Base-by-base conservation (phyloP, 1,284 basidiomycete species). In the Papiliotrema terrestris region DNA sequence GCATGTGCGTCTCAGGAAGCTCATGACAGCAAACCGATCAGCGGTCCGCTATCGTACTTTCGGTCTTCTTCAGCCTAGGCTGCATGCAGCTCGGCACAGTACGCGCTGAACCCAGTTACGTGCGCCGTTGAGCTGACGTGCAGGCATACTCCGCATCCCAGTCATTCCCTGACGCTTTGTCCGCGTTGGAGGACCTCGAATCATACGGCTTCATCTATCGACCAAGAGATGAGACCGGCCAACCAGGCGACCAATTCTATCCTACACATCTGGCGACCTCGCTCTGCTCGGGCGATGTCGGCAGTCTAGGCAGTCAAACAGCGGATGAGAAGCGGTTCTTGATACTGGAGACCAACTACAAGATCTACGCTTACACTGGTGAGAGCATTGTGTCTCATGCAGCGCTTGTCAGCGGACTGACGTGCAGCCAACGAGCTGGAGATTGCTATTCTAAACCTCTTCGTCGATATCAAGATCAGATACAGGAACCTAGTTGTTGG, bases 341-440 rank as follows among this genome's bases (percentile, higher is more conserved):
- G 63, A 88, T 98, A 65, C 82, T 99, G 37, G 96, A 99, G 79
- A 98, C 96, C 22, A 98, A 98, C 78, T 98, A 98, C 79, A 88
- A 94, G 60, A 80, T 98, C 55, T 99, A 98, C 75, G 96, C 96
- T 1, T 98, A 99, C 76, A 99, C 96, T 38, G 88, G 91, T 91
- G 75, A 61, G 78, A 61, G 78, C 67, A 35, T 4, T 49, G 9
- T 25, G 15, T 13, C 20, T 25, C 23, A 26, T 44, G 13, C 13
- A 29, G 37, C 51, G 13, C 4, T n/a, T 25, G 13, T 23, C 5
- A 4, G 49, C 22, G 19, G 23, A 13, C 19, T 43, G n/a, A 42
- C 32, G n/a, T 29, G 13, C 61, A 91, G 90, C 91, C 61, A 98
- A 98, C 74, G 89, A 93, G 29, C 81, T 99, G 15, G 93, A 97